phyloP scores from a whole-genome alignment of 768 basidiomycete genomes.

The Lactifluus subvellereus region DNA sequence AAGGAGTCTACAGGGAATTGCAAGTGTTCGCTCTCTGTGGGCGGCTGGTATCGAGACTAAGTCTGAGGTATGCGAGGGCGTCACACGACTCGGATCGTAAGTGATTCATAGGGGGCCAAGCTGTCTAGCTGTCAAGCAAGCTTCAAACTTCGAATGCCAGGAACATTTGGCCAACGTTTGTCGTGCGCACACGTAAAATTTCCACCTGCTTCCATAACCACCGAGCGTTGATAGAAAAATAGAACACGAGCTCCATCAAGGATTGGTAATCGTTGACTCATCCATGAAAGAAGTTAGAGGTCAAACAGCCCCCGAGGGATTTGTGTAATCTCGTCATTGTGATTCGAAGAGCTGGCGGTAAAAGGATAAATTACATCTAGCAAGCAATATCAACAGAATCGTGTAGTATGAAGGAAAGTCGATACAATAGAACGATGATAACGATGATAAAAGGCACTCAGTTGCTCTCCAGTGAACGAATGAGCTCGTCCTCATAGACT shows the following conservation, averaged over 20 bases:
- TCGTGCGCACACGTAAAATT: background rate
- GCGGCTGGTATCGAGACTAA: background rate
- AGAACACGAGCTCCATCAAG: background rate
- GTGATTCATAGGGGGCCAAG: background rate
- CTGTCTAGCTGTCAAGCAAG: constrained; percentile 3
- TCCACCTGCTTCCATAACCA: background rate
- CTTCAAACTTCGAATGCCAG: background rate
- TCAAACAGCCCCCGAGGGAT: background rate
- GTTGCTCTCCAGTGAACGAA: constrained; percentile 7
- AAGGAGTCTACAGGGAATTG: too few species aligned
- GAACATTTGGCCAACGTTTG: background rate
- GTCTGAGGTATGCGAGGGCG: background rate
- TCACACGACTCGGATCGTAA: constrained; percentile 15
- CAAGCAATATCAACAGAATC: background rate
- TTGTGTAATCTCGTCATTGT: background rate
- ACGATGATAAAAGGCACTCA: background rate
- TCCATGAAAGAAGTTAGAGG: background rate
- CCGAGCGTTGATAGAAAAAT: constrained; percentile 2
- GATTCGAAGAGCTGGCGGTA: background rate
- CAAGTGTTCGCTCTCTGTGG: too few species aligned
- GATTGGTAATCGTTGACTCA: background rate
- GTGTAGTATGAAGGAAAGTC: background rate
- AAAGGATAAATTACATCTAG: constrained; percentile 12
- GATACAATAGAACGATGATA: background rate
- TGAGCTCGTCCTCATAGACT: constrained; percentile 18